Percentiles rank a stretch among this genome's conserved stretches.
phyloP scores from a whole-genome alignment of 257 asterid genomes.

The Penstemon barbatus region DNA sequence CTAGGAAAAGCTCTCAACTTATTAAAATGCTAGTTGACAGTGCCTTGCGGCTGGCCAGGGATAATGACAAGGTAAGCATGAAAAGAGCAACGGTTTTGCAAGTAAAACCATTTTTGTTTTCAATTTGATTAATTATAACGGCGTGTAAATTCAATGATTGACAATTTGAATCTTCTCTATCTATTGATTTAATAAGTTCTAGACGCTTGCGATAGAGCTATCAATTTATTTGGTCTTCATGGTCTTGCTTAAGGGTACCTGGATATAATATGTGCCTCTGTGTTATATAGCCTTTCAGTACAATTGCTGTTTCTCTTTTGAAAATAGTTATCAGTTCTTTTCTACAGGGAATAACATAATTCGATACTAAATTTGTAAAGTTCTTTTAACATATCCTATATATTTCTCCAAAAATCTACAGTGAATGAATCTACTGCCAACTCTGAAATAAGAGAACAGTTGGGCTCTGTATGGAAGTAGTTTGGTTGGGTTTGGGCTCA shows the following conservation, averaged over 20 bases:
- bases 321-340: background rate
- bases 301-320: background rate
- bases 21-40: constrained; percentile 59
- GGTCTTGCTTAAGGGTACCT: constrained; percentile 19
- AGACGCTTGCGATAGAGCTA: constrained; percentile 22
- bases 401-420: background rate
- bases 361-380: background rate
- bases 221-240: constrained; percentile 18
- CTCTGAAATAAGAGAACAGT: background rate
- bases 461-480: no score
- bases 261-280: background rate
- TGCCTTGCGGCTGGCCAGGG: constrained; percentile 72
- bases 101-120: constrained; percentile 4
- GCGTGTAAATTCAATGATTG: constrained; percentile 15
- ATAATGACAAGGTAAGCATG: constrained; percentile 83
- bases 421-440: background rate
- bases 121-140: constrained; percentile 18
- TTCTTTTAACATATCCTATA: background rate
- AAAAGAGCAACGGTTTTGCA: background rate
- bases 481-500: no score
- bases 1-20: constrained; percentile 45
- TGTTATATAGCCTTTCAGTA: constrained; percentile 3
- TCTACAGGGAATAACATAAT: background rate
- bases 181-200: background rate
- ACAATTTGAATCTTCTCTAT: constrained; percentile 2